A percentile compares a stretch with the other conserved stretches of the same genome.
Evolutionary conservation across 2,329 filamentous ascomycete species (phyloP).

Genomic region (Calonectria leucothoes): DNA sequence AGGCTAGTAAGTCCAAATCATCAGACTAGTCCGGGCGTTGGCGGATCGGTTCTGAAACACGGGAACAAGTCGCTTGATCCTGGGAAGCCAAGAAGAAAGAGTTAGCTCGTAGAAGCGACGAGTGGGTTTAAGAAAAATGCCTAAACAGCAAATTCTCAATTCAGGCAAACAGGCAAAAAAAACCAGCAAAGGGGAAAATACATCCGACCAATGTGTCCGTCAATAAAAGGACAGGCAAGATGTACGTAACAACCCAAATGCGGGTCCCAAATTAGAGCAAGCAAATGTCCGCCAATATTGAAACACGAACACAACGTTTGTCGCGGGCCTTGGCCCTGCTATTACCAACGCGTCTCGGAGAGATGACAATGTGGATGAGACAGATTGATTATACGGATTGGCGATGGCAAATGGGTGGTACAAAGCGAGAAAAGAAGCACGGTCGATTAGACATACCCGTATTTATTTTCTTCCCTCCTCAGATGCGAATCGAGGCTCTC

Average conservation of each 20-base stretch:
- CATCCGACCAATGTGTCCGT: slow-evolving; percentile 19
- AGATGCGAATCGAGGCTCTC: not conserved
- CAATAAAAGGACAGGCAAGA: slow-evolving; percentile 26
- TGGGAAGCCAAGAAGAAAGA: slow-evolving; percentile 18
- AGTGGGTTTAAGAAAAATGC: slow-evolving; percentile 19
- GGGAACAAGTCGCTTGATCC: slow-evolving; percentile 24
- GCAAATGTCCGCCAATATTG: slow-evolving; percentile 19
- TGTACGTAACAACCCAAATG: slow-evolving; percentile 35
- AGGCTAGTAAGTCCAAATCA: slow-evolving; percentile 26
- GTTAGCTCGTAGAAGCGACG: slow-evolving; percentile 28
- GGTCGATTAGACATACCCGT: slow-evolving; percentile 6
- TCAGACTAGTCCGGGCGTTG: slow-evolving; percentile 21
- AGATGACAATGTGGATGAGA: slow-evolving; percentile 3
- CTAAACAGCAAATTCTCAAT: slow-evolving; percentile 24
- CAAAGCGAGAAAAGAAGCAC: not conserved
- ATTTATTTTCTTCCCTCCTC: not conserved
- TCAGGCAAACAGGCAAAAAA: slow-evolving; percentile 19
- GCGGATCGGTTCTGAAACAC: slow-evolving; percentile 31
- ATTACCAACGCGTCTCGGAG: slow-evolving; percentile 24
- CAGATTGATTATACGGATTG: slow-evolving; percentile 7
- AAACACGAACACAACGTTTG: slow-evolving; percentile 27
- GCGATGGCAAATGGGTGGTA: not conserved
- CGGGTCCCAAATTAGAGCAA: slow-evolving; percentile 36
- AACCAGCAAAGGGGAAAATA: slow-evolving; percentile 16
- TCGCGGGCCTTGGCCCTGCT: slow-evolving; percentile 20